Evolutionary conservation across 2,329 filamentous ascomycete species (phyloP).

Genomic region (Chaetomiaceae sp.): DNA sequence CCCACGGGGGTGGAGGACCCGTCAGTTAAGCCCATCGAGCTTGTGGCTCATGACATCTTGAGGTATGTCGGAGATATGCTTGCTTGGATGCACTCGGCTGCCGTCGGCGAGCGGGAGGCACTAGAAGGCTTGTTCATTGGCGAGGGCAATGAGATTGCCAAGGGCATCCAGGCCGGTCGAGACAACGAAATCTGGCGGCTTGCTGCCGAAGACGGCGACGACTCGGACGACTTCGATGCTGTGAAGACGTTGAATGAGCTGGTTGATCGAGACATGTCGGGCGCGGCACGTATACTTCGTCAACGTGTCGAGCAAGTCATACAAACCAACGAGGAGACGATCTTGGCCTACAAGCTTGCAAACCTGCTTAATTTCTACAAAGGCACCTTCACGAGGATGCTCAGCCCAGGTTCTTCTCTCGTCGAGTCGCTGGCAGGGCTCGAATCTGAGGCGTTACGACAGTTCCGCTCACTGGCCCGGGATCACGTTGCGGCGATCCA

Average conservation of each 20-base stretch:
- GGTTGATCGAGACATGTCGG: constrained; percentile 78
- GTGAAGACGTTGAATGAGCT: constrained; percentile 77
- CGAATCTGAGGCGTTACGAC: constrained; percentile 71
- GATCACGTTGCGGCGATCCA: constrained; percentile 76
- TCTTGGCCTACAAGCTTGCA: constrained; percentile 82
- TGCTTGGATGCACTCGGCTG: constrained; percentile 90
- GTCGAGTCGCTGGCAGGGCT: constrained; percentile 64
- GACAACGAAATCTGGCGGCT: constrained; percentile 82
- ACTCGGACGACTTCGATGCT: constrained; percentile 65
- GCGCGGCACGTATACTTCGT: constrained; percentile 76
- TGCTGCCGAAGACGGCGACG: constrained; percentile 53
- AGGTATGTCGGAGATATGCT: constrained; percentile 96
- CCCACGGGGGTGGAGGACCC: constrained; percentile 55
- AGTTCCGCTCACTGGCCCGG: constrained; percentile 76
- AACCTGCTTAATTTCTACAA: constrained; percentile 89
- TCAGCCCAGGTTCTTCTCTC: constrained; percentile 65
- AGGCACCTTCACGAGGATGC: constrained; percentile 74
- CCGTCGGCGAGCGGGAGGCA: constrained; percentile 89
- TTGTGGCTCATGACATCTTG: constrained; percentile 85
- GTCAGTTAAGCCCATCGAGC: constrained; percentile 82
- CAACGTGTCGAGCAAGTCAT: constrained; percentile 89
- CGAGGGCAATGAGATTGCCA: constrained; percentile 83
- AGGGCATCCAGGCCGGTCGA: constrained; percentile 72
- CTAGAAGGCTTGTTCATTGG: constrained; percentile 87
- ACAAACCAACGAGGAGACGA: constrained; percentile 85